Evolutionary conservation across 2,329 filamentous ascomycete genomes (phyloP).

Genomic region (Colletotrichum echinochloae): DNA sequence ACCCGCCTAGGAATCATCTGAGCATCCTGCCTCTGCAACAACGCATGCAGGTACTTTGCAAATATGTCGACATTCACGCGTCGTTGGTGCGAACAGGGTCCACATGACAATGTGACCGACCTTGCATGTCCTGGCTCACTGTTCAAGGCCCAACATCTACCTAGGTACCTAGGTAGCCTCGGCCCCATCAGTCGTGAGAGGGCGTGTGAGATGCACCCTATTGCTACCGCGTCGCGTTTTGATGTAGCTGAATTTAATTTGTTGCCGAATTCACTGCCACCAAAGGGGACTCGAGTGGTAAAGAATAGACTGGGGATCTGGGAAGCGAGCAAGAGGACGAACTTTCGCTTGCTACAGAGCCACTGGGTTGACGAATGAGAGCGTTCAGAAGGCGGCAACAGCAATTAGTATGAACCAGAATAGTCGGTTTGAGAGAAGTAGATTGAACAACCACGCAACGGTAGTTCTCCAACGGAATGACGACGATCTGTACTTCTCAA

Average conservation of each 20-base stretch:
- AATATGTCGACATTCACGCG: not conserved
- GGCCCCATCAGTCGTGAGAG: not conserved
- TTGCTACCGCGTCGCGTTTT: conserved; percentile 1
- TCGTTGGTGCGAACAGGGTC: not conserved
- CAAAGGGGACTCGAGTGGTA: not conserved
- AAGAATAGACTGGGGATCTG: not conserved
- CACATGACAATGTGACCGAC: not conserved
- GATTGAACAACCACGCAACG: not conserved
- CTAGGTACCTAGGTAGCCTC: too few relatives aligned
- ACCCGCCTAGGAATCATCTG: not conserved
- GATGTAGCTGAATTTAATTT: not conserved
- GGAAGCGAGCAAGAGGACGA: not conserved
- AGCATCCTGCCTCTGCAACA: not conserved
- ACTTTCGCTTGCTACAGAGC: not conserved
- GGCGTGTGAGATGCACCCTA: not conserved
- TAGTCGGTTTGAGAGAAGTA: not conserved
- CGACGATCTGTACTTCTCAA: too few relatives aligned
- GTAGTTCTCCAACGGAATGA: too few relatives aligned
- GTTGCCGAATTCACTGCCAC: not conserved
- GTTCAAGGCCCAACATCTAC: not conserved
- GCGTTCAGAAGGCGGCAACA: not conserved
- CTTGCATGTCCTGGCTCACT: not conserved
- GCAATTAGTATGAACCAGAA: not conserved
- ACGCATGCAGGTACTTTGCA: not conserved
- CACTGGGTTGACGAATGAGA: not conserved